A percentile compares a stretch with the other conserved stretches of the same genome.
phyloP scores from a whole-genome alignment of 208 protist species.

The Crithidia fasciculata region DNA sequence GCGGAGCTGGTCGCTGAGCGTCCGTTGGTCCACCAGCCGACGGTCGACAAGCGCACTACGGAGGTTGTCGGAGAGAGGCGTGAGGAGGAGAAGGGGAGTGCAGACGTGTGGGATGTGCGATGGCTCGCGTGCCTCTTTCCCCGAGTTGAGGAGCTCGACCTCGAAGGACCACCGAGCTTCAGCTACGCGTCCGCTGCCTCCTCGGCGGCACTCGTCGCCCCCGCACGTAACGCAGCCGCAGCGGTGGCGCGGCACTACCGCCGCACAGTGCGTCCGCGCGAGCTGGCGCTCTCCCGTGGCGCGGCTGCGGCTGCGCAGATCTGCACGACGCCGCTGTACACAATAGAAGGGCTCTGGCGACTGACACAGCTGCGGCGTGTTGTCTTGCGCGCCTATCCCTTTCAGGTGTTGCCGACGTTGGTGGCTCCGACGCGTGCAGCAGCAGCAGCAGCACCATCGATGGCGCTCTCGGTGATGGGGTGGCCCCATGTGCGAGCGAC shows the following conservation, averaged over 20 bases:
- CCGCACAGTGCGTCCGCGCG: slow-evolving; percentile 9
- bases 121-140: slow-evolving; percentile 16
- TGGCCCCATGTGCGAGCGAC: slow-evolving; percentile 11
- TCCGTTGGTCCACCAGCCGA: background rate
- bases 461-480: slow-evolving; percentile 16
- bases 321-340: slow-evolving; percentile 1
- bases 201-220: background rate
- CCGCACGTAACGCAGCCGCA: background rate
- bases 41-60: background rate
- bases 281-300: background rate
- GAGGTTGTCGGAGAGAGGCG: background rate
- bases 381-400: slow-evolving; percentile 13
- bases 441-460: background rate
- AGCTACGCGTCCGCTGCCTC: background rate
- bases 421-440: background rate
- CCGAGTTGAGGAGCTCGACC: slow-evolving; percentile 9
- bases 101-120: slow-evolving; percentile 5
- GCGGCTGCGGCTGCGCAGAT: slow-evolving; percentile 4
- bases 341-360: slow-evolving; percentile 3
- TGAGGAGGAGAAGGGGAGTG: background rate
- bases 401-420: background rate
- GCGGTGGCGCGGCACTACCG: background rate
- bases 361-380: slow-evolving; percentile 1
- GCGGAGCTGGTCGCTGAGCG: slow-evolving; percentile 8
- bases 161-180: slow-evolving; percentile 13